Evolutionary conservation across 2,329 filamentous ascomycete species (phyloP).

Genomic region (Fusarium tanahbumbuense): DNA sequence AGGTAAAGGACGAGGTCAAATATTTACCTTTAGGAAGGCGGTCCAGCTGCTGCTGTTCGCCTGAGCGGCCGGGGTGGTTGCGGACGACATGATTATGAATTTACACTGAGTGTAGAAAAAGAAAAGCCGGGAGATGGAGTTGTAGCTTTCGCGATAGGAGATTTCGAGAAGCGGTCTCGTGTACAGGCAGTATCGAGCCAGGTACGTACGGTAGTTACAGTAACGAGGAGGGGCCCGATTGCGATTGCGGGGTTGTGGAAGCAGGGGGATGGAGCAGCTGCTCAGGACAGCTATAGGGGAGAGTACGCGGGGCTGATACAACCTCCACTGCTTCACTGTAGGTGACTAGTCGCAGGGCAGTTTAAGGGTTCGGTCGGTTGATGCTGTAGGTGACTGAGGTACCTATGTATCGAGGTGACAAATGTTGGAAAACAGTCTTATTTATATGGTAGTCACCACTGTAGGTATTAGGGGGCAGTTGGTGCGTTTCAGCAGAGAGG

Average conservation of each 20-base stretch:
- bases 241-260: slow-evolving; percentile 44
- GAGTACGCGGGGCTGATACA: slow-evolving; percentile 27
- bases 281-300: slow-evolving; percentile 14
- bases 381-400: neutral
- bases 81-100: slow-evolving; percentile 48
- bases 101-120: slow-evolving; percentile 9
- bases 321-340: neutral
- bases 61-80: slow-evolving; percentile 48
- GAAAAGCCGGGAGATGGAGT: slow-evolving; percentile 1
- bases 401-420: neutral
- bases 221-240: slow-evolving; percentile 38
- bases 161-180: slow-evolving; percentile 35
- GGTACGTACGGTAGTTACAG: slow-evolving; percentile 18
- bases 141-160: slow-evolving; percentile 25
- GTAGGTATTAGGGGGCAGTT: neutral
- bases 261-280: slow-evolving; percentile 14
- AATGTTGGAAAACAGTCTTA: neutral
- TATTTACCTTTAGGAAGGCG: slow-evolving; percentile 63
- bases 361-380: neutral
- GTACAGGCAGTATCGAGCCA: slow-evolving; percentile 12
- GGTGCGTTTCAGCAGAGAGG: slow-evolving; percentile 7
- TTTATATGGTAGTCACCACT: neutral
- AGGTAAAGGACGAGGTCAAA: slow-evolving; percentile 3
- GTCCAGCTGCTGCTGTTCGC: slow-evolving; percentile 62
- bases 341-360: neutral